phyloP scores from a whole-genome alignment of 2,329 filamentous ascomycete species.

The Aspergillus quadrilineatus region DNA sequence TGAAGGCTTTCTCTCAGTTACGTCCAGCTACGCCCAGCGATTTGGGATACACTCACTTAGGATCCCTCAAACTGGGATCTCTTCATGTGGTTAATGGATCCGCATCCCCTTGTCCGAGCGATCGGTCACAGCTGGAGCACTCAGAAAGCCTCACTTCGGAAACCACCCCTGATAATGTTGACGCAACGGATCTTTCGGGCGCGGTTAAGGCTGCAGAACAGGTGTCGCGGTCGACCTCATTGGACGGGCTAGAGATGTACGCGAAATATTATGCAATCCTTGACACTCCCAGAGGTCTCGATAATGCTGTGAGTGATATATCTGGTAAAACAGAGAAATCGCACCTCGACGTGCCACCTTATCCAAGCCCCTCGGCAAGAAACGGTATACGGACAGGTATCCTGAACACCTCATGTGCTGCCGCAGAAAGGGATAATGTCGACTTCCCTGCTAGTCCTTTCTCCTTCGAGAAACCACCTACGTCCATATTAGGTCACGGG shows the following conservation, averaged over 20 bases:
- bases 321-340: neutral
- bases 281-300: neutral
- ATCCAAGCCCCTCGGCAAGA: neutral
- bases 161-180: neutral
- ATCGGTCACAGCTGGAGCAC: conserved; percentile 27
- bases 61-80: conserved; percentile 41
- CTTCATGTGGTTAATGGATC: conserved; percentile 41
- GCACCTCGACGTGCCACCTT: neutral
- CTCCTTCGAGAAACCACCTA: conserved; percentile 36
- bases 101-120: conserved; percentile 39
- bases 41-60: conserved; percentile 41
- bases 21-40: conserved; percentile 31
- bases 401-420: conserved; percentile 22
- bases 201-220: neutral
- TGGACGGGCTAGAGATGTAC: neutral
- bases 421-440: conserved; percentile 20
- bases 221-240: neutral
- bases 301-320: neutral
- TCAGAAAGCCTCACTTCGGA: conserved; percentile 17
- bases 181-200: neutral
- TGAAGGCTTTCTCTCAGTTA: conserved; percentile 12
- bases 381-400: neutral
- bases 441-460: conserved; percentile 34
- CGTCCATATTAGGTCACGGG: conserved; percentile 13
- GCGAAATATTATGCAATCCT: neutral